phyloP scores from a whole-genome alignment of 805 yeast species.

The Peterozyma xylosa region DNA sequence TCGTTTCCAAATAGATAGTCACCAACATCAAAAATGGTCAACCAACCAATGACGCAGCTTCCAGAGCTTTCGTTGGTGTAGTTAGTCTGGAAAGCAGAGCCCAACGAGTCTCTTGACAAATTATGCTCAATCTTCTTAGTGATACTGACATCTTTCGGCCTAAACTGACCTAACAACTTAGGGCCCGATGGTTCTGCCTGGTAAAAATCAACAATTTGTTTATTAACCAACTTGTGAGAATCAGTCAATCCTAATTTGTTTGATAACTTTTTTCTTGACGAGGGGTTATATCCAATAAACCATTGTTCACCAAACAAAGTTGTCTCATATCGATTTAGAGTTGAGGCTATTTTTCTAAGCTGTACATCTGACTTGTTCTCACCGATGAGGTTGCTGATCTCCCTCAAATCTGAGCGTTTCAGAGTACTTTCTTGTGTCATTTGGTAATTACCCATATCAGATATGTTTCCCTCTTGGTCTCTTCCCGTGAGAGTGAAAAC shows the following conservation, averaged over 20 bases:
- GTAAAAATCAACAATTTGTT: conserved; percentile 14
- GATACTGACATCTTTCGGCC: conserved; percentile 31
- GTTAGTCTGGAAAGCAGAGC: conserved; percentile 9
- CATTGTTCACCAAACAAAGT: conserved; percentile 19
- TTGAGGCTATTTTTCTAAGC: conserved; percentile 1
- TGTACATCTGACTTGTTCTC: background rate
- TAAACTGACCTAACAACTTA: conserved; percentile 29
- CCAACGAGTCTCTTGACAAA: background rate
- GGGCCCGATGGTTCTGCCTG: conserved; percentile 13
- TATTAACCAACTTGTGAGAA: conserved; percentile 12
- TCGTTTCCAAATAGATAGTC: conserved; percentile 16
- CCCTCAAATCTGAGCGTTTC: too few relatives aligned
- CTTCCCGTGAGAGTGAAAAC: too few relatives aligned
- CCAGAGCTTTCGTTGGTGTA: conserved; percentile 21
- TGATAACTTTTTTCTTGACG: conserved; percentile 21
- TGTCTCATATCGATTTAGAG: conserved; percentile 22
- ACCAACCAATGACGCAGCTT: conserved; percentile 54
- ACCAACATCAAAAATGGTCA: conserved; percentile 47
- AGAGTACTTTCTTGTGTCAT: too few relatives aligned
- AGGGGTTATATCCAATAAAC: conserved; percentile 39
- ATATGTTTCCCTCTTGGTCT: too few relatives aligned
- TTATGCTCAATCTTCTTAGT: conserved; percentile 23
- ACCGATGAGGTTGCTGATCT: too few relatives aligned
- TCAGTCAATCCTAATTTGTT: conserved; percentile 8
- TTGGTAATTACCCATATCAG: too few relatives aligned